Percentiles rank a stretch among this genome's conserved stretches.
Conservation (phyloP, 306 rosid species). For the Ziziphus jujuba region DNA sequence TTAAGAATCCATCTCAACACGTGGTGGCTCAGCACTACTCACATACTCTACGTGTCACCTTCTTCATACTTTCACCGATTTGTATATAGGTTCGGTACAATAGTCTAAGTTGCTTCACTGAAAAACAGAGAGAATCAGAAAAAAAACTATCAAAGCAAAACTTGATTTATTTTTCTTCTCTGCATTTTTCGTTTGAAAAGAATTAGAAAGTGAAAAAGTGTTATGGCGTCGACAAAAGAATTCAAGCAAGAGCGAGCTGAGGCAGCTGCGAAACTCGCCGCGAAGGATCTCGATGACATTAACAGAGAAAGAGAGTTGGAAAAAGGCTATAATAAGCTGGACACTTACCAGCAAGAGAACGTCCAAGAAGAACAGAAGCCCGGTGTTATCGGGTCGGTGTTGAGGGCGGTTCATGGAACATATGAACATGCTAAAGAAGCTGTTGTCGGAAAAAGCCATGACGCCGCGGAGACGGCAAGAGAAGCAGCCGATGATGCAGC, state of each 20-base stretch:
- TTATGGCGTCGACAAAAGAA: slow-evolving; percentile 57
- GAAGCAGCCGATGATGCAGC: slow-evolving; percentile 1
- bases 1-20: background rate
- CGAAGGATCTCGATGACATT: slow-evolving; percentile 49
- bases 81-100: background rate
- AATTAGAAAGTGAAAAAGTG: background rate
- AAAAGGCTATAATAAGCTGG: background rate
- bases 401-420: slow-evolving; percentile 51
- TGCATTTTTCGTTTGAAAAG: background rate
- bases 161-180: no score
- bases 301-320: slow-evolving; percentile 26
- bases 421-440: slow-evolving; percentile 67
- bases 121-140: background rate
- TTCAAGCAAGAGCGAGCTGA: slow-evolving; percentile 63
- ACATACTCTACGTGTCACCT: slow-evolving; percentile 4
- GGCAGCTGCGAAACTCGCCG: slow-evolving; percentile 60
- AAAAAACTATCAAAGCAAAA: background rate
- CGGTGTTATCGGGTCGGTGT: slow-evolving; percentile 59
- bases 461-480: slow-evolving; percentile 6
- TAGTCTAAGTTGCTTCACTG: background rate
- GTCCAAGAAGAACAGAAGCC: slow-evolving; percentile 32
- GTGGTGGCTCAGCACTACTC: background rate
- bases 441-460: slow-evolving; percentile 55
- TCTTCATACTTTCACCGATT: background rate
- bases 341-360: background rate